phyloP scores from a whole-genome alignment of 2,329 filamentous ascomycete genomes.

The Aureobasidium leucospermi region DNA sequence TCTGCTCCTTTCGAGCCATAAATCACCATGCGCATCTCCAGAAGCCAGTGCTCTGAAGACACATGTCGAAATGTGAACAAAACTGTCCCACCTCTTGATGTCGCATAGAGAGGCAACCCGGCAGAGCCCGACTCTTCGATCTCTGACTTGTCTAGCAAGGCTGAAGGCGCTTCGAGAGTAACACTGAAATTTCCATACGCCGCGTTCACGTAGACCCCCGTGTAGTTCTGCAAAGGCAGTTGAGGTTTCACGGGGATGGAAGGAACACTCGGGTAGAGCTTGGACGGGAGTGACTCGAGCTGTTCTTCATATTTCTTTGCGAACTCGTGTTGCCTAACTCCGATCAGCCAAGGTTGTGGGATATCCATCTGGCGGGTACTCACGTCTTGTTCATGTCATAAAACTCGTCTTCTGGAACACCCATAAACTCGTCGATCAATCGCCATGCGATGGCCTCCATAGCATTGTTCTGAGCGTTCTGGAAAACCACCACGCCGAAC shows the following conservation, averaged over 20 bases:
- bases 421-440: constrained; percentile 15
- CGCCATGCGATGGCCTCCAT: constrained; percentile 13
- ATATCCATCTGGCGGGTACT: not conserved
- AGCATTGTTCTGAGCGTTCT: constrained; percentile 16
- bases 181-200: constrained; percentile 14
- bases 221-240: constrained; percentile 12
- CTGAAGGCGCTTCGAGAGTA: not conserved
- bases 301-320: not conserved
- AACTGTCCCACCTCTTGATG: constrained; percentile 1
- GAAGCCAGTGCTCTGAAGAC: constrained; percentile 15
- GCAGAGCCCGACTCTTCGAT: not conserved
- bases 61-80: constrained; percentile 14
- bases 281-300: not conserved
- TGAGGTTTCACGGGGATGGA: constrained; percentile 4
- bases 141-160: not conserved
- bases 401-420: constrained; percentile 3
- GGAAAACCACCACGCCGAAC: constrained; percentile 34
- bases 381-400: constrained; percentile 15
- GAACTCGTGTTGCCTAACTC: not conserved
- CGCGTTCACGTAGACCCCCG: constrained; percentile 14
- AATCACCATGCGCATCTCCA: constrained; percentile 2
- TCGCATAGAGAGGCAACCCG: constrained; percentile 5
- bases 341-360: not conserved
- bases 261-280: constrained; percentile 11
- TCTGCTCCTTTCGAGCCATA: constrained; percentile 2